Evolutionary conservation across 169 alveolate genomes (phyloP).

Genomic region (Toxoplasma gondii): DNA sequence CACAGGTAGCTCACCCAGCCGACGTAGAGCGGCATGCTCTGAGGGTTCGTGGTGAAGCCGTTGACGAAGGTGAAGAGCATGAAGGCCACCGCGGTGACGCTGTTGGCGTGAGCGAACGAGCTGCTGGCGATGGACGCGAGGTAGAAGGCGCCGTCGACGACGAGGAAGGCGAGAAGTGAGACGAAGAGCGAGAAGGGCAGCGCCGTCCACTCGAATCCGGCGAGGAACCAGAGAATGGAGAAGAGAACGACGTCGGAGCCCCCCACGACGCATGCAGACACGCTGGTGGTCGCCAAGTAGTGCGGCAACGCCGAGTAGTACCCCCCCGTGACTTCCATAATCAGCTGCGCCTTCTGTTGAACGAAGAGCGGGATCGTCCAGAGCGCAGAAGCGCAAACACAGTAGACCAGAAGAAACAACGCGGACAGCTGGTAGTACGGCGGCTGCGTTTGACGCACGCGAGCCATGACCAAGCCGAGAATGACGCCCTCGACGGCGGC

Average conservation of each 20-base stretch:
- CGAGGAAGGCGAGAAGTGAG: conserved; percentile 33
- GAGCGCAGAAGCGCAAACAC: conserved; percentile 49
- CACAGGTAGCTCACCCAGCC: conserved; percentile 49
- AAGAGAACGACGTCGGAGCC: conserved; percentile 46
- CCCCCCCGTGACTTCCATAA: conserved; percentile 46
- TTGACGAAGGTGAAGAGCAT: conserved; percentile 43
- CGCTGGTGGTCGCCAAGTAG: conserved; percentile 38
- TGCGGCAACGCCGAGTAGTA: conserved; percentile 57
- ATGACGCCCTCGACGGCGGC: conserved; percentile 52
- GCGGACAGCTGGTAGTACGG: conserved; percentile 58
- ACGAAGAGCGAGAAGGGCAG: conserved; percentile 27
- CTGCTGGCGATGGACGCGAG: conserved; percentile 57
- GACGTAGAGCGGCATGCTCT: conserved; percentile 9
- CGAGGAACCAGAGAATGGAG: conserved; percentile 50
- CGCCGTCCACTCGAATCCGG: conserved; percentile 35
- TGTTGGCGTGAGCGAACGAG: conserved; percentile 62
- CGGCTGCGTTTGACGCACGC: background rate
- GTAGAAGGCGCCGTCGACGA: conserved; percentile 24
- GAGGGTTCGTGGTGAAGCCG: conserved; percentile 58
- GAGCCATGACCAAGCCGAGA: conserved; percentile 38
- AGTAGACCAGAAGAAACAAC: conserved; percentile 33
- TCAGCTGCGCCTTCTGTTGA: conserved; percentile 62
- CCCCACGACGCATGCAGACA: conserved; percentile 19
- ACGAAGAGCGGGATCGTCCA: conserved; percentile 61
- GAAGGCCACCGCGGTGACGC: conserved; percentile 37